Percentiles rank a stretch among this genome's conserved stretches.
phyloP scores from a whole-genome alignment of 2,329 filamentous ascomycete species.

The Epichloe hybrida region DNA sequence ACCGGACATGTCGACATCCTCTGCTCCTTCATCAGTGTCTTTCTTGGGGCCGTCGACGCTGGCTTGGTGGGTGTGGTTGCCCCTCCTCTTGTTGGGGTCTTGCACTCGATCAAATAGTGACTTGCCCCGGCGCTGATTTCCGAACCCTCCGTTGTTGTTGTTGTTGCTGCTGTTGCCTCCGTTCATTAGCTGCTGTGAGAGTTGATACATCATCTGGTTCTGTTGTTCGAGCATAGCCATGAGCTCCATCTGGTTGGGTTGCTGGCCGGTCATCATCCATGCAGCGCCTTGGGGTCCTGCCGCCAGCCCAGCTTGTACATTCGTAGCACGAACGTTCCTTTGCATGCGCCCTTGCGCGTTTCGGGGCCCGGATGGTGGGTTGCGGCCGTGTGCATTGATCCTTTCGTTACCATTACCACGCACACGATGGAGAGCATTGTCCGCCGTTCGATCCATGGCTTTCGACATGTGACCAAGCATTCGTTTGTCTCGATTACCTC shows the following conservation, averaged over 20 bases:
- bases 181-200: constrained; percentile 50
- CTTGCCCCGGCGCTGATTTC: constrained; percentile 30
- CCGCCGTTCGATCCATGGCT: constrained; percentile 63
- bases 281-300: constrained; percentile 21
- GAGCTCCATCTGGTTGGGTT: constrained; percentile 39
- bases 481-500: constrained; percentile 57
- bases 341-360: constrained; percentile 36
- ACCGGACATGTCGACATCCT: constrained; percentile 51
- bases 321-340: constrained; percentile 31
- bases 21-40: constrained; percentile 27
- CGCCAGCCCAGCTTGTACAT: constrained; percentile 36
- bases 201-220: constrained; percentile 70
- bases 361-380: constrained; percentile 58
- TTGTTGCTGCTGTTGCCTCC: constrained; percentile 26
- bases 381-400: constrained; percentile 65
- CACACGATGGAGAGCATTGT: constrained; percentile 69
- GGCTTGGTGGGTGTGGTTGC: constrained; percentile 25
- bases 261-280: constrained; percentile 35
- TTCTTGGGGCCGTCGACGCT: constrained; percentile 20
- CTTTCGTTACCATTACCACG: constrained; percentile 62
- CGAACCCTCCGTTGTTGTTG: constrained; percentile 19
- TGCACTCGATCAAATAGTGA: constrained; percentile 68
- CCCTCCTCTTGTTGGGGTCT: constrained; percentile 30
- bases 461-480: constrained; percentile 78
- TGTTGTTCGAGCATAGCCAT: constrained; percentile 80